Evolutionary conservation across 768 basidiomycete species (phyloP).

Genomic region (Ramaria rubella): DNA sequence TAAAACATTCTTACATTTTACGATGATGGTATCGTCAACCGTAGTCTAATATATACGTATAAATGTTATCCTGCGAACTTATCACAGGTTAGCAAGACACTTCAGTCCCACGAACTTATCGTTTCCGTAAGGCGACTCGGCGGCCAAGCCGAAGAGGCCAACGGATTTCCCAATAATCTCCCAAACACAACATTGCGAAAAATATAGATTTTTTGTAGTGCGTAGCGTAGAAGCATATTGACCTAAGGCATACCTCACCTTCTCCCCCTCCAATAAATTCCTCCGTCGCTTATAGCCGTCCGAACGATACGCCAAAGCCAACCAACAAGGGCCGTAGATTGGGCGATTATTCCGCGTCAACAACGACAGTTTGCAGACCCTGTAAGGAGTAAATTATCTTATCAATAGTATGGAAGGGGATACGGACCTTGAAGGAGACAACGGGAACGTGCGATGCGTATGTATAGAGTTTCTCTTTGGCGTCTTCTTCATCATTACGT

Average conservation of each 20-base stretch:
- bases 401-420: not conserved
- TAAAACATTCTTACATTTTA: no score
- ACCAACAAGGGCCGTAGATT: not conserved
- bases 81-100: no score
- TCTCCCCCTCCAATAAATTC: not conserved
- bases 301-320: not conserved
- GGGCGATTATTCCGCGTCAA: constrained; percentile 65
- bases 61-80: no score
- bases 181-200: not conserved
- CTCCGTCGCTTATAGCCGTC: not conserved
- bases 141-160: no score
- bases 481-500: constrained; percentile 98
- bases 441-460: constrained; percentile 82
- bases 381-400: constrained; percentile 26
- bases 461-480: constrained; percentile 96
- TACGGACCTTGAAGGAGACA: constrained; percentile 73
- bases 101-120: no score
- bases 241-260: not conserved
- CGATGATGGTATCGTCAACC: no score
- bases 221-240: not conserved
- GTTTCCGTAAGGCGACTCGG: no score
- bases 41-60: no score
- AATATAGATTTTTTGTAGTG: not conserved
- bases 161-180: no score
- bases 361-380: constrained; percentile 79